phyloP scores from a whole-genome alignment of 2,329 filamentous ascomycete species.

The Cercospora zeina region DNA sequence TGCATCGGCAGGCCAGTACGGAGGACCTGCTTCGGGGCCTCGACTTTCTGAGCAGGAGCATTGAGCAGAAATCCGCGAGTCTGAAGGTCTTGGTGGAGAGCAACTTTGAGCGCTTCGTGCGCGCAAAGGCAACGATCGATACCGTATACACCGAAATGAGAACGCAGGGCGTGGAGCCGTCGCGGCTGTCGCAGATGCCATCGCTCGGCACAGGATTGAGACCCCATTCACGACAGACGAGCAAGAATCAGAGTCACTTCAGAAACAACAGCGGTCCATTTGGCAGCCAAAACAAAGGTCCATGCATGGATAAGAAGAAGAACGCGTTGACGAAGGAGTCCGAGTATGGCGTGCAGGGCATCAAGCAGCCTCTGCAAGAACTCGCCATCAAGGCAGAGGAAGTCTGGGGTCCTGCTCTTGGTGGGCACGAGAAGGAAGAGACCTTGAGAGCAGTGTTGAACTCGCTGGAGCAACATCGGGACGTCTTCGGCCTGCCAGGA shows the following conservation, averaged over 20 bases:
- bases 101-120: slow-evolving; percentile 97
- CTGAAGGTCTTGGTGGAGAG: slow-evolving; percentile 95
- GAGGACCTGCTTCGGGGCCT: slow-evolving; percentile 77
- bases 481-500: slow-evolving; percentile 77
- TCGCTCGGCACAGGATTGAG: slow-evolving; percentile 30
- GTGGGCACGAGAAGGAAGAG: slow-evolving; percentile 87
- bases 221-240: slow-evolving; percentile 66
- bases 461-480: slow-evolving; percentile 75
- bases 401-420: slow-evolving; percentile 92
- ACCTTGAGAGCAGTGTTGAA: slow-evolving; percentile 75
- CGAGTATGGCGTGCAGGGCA: slow-evolving; percentile 83
- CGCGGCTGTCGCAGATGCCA: slow-evolving; percentile 25
- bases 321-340: slow-evolving; percentile 91
- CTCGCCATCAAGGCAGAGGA: slow-evolving; percentile 94
- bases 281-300: slow-evolving; percentile 42
- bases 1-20: slow-evolving; percentile 83
- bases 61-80: slow-evolving; percentile 96
- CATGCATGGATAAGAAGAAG: slow-evolving; percentile 65
- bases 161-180: slow-evolving; percentile 61
- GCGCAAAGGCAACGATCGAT: slow-evolving; percentile 95
- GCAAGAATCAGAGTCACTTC: slow-evolving; percentile 57
- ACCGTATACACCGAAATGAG: slow-evolving; percentile 98
- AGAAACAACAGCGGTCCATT: slow-evolving; percentile 41
- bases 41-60: slow-evolving; percentile 82
- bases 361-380: slow-evolving; percentile 83